phyloP scores from a whole-genome alignment of 106 monocot genomes.

The Amphibolis antarctica region DNA sequence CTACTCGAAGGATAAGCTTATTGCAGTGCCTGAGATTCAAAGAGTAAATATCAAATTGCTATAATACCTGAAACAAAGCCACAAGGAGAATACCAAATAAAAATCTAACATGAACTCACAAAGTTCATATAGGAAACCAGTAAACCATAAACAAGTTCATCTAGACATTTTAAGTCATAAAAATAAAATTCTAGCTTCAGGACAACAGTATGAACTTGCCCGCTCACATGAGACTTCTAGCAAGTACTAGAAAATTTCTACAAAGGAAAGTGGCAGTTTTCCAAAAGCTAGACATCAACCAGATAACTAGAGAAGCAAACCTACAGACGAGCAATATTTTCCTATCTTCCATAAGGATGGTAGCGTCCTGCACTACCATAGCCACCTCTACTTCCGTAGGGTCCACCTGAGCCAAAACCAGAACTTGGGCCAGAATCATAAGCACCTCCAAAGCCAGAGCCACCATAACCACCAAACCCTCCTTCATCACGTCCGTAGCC shows the following conservation, averaged over 20 bases:
- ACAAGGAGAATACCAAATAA: background rate
- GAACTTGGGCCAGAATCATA: background rate
- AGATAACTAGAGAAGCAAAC: slow-evolving; percentile 7
- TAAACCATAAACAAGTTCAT: no score
- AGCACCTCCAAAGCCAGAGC: slow-evolving; percentile 8
- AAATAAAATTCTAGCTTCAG: slow-evolving; percentile 1
- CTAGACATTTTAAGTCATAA: slow-evolving; percentile 5
- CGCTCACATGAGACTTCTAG: background rate
- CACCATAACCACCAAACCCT: slow-evolving; percentile 20
- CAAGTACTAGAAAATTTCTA: slow-evolving; percentile 2
- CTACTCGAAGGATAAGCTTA: no score
- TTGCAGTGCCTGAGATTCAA: no score
- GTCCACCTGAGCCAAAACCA: background rate
- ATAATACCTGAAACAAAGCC: background rate
- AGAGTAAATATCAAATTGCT: background rate
- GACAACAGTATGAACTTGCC: background rate
- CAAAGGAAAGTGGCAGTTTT: no score
- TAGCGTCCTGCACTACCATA: background rate
- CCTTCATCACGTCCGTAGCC: slow-evolving; percentile 36
- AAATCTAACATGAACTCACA: background rate
- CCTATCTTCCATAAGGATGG: slow-evolving; percentile 13
- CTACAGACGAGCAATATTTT: background rate
- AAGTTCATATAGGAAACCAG: background rate
- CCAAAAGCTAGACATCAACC: background rate
- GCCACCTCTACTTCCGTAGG: background rate